Evolutionary conservation across 2,329 filamentous ascomycete genomes (phyloP).

Genomic region (Cytospora paraplurivora): DNA sequence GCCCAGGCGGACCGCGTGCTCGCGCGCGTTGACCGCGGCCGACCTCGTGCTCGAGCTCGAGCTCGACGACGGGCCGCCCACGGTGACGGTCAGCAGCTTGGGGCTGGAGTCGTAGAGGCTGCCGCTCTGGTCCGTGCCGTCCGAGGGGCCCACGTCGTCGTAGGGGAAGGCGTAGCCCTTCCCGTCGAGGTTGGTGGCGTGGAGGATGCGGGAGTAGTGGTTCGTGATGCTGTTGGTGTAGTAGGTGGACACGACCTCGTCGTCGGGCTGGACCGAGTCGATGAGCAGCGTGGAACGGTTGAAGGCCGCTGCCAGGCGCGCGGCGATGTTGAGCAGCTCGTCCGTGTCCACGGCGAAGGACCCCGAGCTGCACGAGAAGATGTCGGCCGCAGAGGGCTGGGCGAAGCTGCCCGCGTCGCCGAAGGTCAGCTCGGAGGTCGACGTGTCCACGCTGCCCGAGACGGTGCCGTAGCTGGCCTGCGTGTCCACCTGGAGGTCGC

Average conservation of each 20-base stretch:
- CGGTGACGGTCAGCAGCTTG: slow-evolving; percentile 55
- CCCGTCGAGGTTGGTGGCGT: slow-evolving; percentile 59
- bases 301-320: slow-evolving; percentile 74
- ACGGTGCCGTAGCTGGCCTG: slow-evolving; percentile 55
- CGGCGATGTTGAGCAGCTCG: slow-evolving; percentile 64
- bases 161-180: slow-evolving; percentile 72
- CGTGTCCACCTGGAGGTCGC: slow-evolving; percentile 54
- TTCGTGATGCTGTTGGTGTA: slow-evolving; percentile 61
- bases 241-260: slow-evolving; percentile 51
- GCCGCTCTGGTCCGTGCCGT: slow-evolving; percentile 62
- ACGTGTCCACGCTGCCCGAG: slow-evolving; percentile 43
- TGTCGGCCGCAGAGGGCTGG: slow-evolving; percentile 50
- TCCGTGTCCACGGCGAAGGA: slow-evolving; percentile 53
- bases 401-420: slow-evolving; percentile 43
- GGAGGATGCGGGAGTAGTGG: slow-evolving; percentile 67
- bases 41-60: slow-evolving; percentile 22
- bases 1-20: slow-evolving; percentile 18
- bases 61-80: slow-evolving; percentile 47
- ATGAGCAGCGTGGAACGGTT: slow-evolving; percentile 70
- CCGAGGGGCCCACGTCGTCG: slow-evolving; percentile 64
- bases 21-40: slow-evolving; percentile 8
- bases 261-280: slow-evolving; percentile 54
- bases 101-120: slow-evolving; percentile 61
- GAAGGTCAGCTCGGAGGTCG: slow-evolving; percentile 44
- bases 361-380: slow-evolving; percentile 57